Conservation (phyloP, 225 moss, liverwort and hornwort genomes). For the Straminergon stramineum region DNA sequence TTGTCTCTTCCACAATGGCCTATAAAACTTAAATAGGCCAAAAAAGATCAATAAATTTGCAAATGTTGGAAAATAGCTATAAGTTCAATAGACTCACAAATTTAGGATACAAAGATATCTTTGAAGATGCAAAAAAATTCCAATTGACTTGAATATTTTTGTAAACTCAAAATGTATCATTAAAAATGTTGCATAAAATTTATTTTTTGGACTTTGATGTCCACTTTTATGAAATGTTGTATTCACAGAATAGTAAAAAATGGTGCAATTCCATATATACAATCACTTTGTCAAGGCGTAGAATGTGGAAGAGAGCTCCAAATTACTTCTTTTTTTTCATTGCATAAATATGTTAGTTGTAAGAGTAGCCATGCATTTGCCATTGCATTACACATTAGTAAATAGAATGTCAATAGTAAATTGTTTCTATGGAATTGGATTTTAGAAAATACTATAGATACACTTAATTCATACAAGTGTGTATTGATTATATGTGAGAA, state of each 20-base stretch:
- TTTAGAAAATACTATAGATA: not conserved
- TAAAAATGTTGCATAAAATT: not conserved
- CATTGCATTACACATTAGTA: too few species aligned
- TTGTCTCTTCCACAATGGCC: too few species aligned
- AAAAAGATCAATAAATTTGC: too few species aligned
- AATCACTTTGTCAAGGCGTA: not conserved
- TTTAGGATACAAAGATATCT: not conserved
- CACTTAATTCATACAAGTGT: not conserved
- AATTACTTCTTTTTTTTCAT: not conserved
- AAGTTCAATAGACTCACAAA: too few species aligned
- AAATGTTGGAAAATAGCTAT: too few species aligned
- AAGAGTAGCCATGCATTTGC: not conserved
- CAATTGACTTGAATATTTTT: not conserved
- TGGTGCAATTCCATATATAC: not conserved
- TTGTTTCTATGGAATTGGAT: not conserved
- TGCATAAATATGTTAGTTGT: not conserved
- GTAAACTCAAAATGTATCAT: not conserved
- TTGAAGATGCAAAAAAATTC: not conserved
- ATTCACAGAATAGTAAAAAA: not conserved
- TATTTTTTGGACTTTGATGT: not conserved
- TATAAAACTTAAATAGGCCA: too few species aligned
- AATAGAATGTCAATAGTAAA: fast-evolving
- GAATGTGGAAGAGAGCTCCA: not conserved
- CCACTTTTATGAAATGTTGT: not conserved
- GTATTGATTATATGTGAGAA: not conserved